A percentile compares a stretch with the other conserved stretches of the same genome.
Evolutionary conservation across 331 rosid species (phyloP).

Genomic region (Prunus yedoensis): DNA sequence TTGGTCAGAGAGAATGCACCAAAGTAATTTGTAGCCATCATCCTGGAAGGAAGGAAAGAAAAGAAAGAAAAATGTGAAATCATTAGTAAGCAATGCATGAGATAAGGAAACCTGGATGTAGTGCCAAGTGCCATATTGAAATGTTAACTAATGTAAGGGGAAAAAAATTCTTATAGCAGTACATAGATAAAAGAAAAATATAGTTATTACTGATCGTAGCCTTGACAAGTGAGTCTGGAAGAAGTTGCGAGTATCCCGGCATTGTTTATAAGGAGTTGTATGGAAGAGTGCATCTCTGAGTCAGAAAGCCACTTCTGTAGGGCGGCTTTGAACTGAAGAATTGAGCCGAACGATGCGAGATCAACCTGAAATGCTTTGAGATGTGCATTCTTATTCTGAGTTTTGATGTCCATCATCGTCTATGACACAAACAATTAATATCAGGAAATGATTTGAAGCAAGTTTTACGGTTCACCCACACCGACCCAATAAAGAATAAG

Average conservation of each 20-base stretch:
- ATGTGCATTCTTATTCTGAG: conserved; percentile 48
- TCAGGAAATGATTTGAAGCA: neutral
- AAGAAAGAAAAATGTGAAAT: neutral
- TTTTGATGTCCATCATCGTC: conserved; percentile 64
- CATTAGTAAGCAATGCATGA: conserved; percentile 3
- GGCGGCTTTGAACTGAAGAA: conserved; percentile 48
- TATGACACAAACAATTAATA: conserved; percentile 35
- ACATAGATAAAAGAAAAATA: neutral
- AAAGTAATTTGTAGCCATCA: conserved; percentile 80
- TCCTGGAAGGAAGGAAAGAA: conserved; percentile 40
- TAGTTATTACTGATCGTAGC: conserved; percentile 71
- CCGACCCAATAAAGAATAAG: neutral
- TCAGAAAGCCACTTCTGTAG: conserved; percentile 71
- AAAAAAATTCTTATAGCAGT: neutral
- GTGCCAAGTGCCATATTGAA: neutral
- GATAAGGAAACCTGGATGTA: neutral
- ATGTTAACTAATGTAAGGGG: neutral
- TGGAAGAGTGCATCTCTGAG: conserved; percentile 74
- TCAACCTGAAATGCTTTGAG: conserved; percentile 76
- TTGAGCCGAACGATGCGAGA: conserved; percentile 59
- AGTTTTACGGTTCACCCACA: conserved; percentile 2
- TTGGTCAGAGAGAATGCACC: conserved; percentile 72
- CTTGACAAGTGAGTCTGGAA: conserved; percentile 63
- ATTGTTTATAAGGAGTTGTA: conserved; percentile 77
- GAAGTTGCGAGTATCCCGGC: conserved; percentile 94